Evolutionary conservation across 176 grass and related monocot genomes (phyloP), one percentile per base, ranked within the genome.

Genomic region (Bromus sterilis): DNA sequence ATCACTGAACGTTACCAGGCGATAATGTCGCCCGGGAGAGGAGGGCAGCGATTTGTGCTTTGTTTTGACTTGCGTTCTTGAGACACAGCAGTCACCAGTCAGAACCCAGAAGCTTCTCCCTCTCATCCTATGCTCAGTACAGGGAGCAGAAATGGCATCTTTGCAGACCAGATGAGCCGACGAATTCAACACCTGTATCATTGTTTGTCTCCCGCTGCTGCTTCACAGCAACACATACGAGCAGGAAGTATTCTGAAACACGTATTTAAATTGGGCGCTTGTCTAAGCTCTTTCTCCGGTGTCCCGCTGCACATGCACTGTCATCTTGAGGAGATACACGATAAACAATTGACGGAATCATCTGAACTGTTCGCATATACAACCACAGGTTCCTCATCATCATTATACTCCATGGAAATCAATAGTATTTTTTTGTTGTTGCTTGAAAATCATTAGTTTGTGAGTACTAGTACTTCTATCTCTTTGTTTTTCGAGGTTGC

Each of bases 261-360:
- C 32, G 3, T 34, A 85, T 63, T 77, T 57, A 65, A 71, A 82
- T 15, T 29, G 46, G 57, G 56, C 6, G n/a, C 26, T 42, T 89
- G 87, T 82, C 64, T 66, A 77, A 56, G 62, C 31, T 51, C 42
- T 89, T 83, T 82, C 83, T 82, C 83, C 7, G 74, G 78, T 78
- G 78, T 89, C 82, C 44, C 66, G 66, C 40, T 76, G 72, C 83
- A 89, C 83, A 82, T 74, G 83, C 24, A 28, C 33, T 71, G 72
- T 73, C 78, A 82, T 72, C 43, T 46, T 48, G 68, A 15, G 30
- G 49, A 53, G 49, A 53, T 53, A 48, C 11, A 41, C 35, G 56
- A 78, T 83, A 79, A 66, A 79, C 44, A 83, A 87, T 16, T 53
- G 8, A 2, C 49, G 66, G 7, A 21, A 85, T 73, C 83, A 82